These are phyloP conservation scores for Cadophora sp. DNA, from an alignment of 2,329 filamentous ascomycete genomes.

Conservation along the genomic window DNA sequence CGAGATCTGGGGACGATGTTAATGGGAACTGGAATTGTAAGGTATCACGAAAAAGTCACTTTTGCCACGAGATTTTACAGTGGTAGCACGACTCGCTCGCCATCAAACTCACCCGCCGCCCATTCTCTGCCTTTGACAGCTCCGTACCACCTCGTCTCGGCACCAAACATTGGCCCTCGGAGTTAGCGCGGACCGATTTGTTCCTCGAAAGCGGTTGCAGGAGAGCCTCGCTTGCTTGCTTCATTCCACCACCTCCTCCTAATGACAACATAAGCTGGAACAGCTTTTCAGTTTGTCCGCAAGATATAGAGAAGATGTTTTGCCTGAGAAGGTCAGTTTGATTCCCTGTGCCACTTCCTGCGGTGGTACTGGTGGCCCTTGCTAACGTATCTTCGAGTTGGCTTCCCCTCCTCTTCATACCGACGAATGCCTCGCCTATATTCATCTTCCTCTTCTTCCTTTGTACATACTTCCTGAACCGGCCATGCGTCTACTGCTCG, in stretches of 20 bases:
- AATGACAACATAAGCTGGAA: constrained; percentile 38
- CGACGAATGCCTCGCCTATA: constrained; percentile 82
- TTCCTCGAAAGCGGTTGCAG: not conserved
- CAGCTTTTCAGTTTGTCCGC: constrained; percentile 20
- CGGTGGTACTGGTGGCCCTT: constrained; percentile 6
- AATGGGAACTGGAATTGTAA: not conserved
- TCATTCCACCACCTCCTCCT: constrained; percentile 9
- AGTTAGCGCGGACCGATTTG: not conserved
- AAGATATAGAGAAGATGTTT: constrained; percentile 56
- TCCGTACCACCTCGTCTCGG: not conserved
- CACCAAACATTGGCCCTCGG: not conserved
- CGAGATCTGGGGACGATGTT: constrained; percentile 17
- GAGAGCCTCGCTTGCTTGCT: constrained; percentile 9
- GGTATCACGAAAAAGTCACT: constrained; percentile 1
- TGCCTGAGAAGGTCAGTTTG: constrained; percentile 63
- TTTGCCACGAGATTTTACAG: constrained; percentile 21
- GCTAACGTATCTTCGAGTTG: constrained; percentile 60
- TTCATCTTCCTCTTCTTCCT: constrained; percentile 90
- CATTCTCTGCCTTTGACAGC: constrained; percentile 8
- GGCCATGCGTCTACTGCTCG: constrained; percentile 97
- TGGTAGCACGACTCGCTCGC: not conserved
- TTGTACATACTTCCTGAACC: constrained; percentile 94
- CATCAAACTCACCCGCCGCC: not conserved
- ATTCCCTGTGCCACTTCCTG: too few relatives aligned
- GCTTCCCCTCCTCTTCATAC: constrained; percentile 87